Evolutionary conservation across 768 basidiomycete species (phyloP).

Genomic region (Pholiota conissans): DNA sequence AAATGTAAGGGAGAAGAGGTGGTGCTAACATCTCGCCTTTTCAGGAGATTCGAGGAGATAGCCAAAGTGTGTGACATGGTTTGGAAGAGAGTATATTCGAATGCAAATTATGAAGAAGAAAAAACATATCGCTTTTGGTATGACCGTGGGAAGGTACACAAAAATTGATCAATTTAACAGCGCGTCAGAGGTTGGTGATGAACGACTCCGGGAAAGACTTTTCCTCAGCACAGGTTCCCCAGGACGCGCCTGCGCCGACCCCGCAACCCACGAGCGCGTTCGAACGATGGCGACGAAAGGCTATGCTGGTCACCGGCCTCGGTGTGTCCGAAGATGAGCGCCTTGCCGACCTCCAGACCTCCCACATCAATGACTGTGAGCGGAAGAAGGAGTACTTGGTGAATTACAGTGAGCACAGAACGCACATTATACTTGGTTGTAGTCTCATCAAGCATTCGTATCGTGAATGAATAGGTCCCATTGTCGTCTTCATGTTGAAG

Average conservation of each 20-base stretch:
- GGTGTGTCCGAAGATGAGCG: slow-evolving; percentile 49
- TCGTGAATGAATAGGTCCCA: slow-evolving; percentile 59
- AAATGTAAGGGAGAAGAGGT: background rate
- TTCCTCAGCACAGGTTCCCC: slow-evolving; percentile 14
- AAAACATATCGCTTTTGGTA: slow-evolving; percentile 2
- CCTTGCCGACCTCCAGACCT: slow-evolving; percentile 34
- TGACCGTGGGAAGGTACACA: slow-evolving; percentile 16
- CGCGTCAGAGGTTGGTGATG: slow-evolving; percentile 20
- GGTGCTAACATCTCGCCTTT: background rate
- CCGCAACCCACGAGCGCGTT: slow-evolving; percentile 36
- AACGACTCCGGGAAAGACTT: slow-evolving; percentile 21
- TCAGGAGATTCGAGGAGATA: background rate
- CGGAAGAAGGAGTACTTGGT: slow-evolving; percentile 69
- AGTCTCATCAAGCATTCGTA: background rate
- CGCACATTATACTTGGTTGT: background rate
- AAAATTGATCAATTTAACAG: slow-evolving; percentile 11
- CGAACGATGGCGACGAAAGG: slow-evolving; percentile 48
- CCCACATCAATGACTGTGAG: slow-evolving; percentile 54
- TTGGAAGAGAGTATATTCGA: background rate
- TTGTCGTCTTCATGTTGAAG: slow-evolving; percentile 88
- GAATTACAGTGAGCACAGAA: slow-evolving; percentile 59
- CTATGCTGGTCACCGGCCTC: slow-evolving; percentile 46
- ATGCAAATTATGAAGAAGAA: too few relatives aligned
- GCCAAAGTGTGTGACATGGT: background rate
- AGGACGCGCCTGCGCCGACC: slow-evolving; percentile 19